phyloP scores from a whole-genome alignment of 306 rosid species.

The Castanospermum australe region DNA sequence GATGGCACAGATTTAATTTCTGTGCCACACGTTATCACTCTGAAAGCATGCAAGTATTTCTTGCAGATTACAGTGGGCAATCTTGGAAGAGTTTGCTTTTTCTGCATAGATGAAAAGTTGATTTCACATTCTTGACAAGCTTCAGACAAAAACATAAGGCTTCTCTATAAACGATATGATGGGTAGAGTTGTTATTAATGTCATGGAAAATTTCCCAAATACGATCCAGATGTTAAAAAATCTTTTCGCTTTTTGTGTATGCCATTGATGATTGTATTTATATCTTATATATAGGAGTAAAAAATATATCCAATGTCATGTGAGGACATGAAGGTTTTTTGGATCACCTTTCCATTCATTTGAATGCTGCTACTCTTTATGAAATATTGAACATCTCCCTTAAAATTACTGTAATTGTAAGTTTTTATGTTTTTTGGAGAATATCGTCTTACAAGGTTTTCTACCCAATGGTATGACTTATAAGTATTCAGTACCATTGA shows the following conservation, averaged over 20 bases:
- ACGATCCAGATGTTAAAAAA: neutral
- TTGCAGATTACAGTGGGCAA: neutral
- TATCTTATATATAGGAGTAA: neutral
- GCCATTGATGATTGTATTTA: neutral
- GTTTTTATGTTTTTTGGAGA: neutral
- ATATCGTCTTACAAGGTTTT: neutral
- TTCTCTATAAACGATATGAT: slow-evolving; percentile 5
- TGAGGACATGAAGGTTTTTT: slow-evolving; percentile 3
- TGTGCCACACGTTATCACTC: neutral
- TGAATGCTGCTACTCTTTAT: neutral
- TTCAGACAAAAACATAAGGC: neutral
- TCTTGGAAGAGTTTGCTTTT: neutral
- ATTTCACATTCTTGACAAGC: neutral
- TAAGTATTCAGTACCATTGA: neutral
- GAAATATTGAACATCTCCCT: neutral
- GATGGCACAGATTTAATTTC: neutral
- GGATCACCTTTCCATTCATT: neutral
- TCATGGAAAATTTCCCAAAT: neutral
- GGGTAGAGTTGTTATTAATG: neutral
- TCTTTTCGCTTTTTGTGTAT: neutral
- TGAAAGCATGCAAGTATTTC: neutral
- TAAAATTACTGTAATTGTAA: neutral
- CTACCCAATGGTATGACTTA: slow-evolving; percentile 20
- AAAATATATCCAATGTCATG: neutral
- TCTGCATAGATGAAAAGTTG: neutral